Evolutionary conservation across 2,329 filamentous ascomycete species (phyloP).

Genomic region (Apiospora sp.): DNA sequence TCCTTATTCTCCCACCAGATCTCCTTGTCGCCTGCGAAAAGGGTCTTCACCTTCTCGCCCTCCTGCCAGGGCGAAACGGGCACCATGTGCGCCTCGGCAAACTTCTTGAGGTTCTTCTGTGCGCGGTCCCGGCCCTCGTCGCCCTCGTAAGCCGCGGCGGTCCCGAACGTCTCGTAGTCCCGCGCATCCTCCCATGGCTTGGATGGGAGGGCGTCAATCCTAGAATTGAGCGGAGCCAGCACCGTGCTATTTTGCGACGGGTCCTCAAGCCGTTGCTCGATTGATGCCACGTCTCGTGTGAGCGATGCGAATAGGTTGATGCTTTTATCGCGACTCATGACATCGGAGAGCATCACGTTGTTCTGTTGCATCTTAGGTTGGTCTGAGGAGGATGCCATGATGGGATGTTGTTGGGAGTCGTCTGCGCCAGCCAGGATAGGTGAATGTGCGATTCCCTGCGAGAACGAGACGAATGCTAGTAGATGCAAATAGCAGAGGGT

Average conservation of each 20-base stretch:
- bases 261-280: slow-evolving; percentile 74
- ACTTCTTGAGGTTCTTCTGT: slow-evolving; percentile 75
- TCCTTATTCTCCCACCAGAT: slow-evolving; percentile 84
- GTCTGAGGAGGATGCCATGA: slow-evolving; percentile 32
- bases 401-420: slow-evolving; percentile 32
- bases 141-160: slow-evolving; percentile 76
- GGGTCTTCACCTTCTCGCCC: slow-evolving; percentile 68
- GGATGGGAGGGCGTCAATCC: slow-evolving; percentile 76
- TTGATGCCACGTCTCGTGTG: slow-evolving; percentile 75
- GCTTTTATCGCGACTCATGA: slow-evolving; percentile 78
- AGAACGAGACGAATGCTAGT: background rate
- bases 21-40: slow-evolving; percentile 69
- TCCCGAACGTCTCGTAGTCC: slow-evolving; percentile 74
- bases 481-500: background rate
- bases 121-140: slow-evolving; percentile 78
- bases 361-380: slow-evolving; percentile 41
- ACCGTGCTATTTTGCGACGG: slow-evolving; percentile 77
- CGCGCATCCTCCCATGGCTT: slow-evolving; percentile 86
- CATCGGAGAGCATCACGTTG: slow-evolving; percentile 79
- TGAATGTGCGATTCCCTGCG: background rate
- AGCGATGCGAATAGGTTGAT: slow-evolving; percentile 88
- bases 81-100: slow-evolving; percentile 88
- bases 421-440: background rate
- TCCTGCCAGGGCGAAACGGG: slow-evolving; percentile 78
- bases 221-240: slow-evolving; percentile 85